Evolutionary conservation across 805 yeast genomes (phyloP), one percentile per base, ranked within the genome.

Genomic region (Metschnikowia borealis): DNA sequence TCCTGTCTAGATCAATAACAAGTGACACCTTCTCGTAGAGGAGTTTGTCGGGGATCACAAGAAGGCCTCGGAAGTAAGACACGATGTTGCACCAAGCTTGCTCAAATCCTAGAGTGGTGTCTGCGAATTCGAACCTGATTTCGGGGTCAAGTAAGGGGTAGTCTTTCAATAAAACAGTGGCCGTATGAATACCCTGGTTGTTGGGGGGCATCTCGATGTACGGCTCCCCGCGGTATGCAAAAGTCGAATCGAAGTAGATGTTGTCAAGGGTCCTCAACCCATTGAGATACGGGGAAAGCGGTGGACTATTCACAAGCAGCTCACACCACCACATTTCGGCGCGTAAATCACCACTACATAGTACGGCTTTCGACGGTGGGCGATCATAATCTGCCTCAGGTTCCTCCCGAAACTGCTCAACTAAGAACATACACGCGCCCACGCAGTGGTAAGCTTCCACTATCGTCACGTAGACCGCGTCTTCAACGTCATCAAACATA

Each of bases 401-500:
- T n/a, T 34, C 4, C 10, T 10, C 31, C 10, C 34, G 21, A 26
- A 23, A 34, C 39, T 20, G 46, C 51, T 77, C 78, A 1, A 82
- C 50, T 29, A 82, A 67, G 50, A 78, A 76, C 82, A 82, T 79
- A 2, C 72, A 69, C 3, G 84, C 71, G 3, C 86, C 87, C 11
- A 84, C 80, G 57, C 87, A 82, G 55, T 82, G 87, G 57, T 81
- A 73, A 0, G 82, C 73, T 5, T 73, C 73, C 2, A 82, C 67
- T 26, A 77, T 57, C 1, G 81, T 74, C 2, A 81, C 62, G 6
- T 48, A 59, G 5, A 80, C 45, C 49, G 39, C 45, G 1, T 31
- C 21, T 1, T 47, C 38, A 6, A 44, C 56, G 34, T 53, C 59
- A 18, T 57, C 53, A 5, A 48, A 52, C 14, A 66, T 50, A 13